Evolutionary conservation across 495 filamentous ascomycete species (phyloP).

Genomic region (Trichocladium antarcticum): DNA sequence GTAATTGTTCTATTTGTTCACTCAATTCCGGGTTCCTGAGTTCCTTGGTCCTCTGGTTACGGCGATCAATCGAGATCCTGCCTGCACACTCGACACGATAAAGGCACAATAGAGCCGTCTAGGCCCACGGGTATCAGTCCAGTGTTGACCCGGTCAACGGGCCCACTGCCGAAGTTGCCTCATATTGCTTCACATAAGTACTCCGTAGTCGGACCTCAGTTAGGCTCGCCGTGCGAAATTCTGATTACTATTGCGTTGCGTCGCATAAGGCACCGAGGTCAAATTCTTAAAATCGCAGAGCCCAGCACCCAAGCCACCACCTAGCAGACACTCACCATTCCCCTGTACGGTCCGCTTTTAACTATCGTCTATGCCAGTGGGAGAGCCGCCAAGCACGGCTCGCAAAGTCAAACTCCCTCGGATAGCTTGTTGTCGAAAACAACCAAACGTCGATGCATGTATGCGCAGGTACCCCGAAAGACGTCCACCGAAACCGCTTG

Average conservation of each 20-base stretch:
- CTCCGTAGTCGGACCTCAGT: no score
- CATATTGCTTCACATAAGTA: no score
- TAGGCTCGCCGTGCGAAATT: no score
- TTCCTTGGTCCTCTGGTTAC: background rate
- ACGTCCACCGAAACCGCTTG: conserved; percentile 13
- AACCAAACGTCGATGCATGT: conserved; percentile 15
- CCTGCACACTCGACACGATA: no score
- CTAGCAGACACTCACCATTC: conserved; percentile 13
- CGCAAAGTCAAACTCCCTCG: conserved; percentile 8
- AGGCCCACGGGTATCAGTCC: no score
- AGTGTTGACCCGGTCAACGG: no score
- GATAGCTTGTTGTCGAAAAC: conserved; percentile 14
- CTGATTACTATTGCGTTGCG: no score
- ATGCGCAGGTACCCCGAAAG: conserved; percentile 16
- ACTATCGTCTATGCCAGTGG: conserved; percentile 11
- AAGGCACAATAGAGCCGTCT: no score
- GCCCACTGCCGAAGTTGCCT: no score
- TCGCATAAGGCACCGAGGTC: background rate
- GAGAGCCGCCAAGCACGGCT: background rate
- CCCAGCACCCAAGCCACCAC: background rate
- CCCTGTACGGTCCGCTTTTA: conserved; percentile 6
- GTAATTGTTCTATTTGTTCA: conserved; percentile 4
- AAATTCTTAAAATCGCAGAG: background rate
- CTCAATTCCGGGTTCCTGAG: background rate
- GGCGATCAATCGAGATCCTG: no score